Evolutionary conservation across 1,139 yeast species (phyloP), one percentile per base, ranked within the genome.

Genomic region (Debaryomyces udenii): DNA sequence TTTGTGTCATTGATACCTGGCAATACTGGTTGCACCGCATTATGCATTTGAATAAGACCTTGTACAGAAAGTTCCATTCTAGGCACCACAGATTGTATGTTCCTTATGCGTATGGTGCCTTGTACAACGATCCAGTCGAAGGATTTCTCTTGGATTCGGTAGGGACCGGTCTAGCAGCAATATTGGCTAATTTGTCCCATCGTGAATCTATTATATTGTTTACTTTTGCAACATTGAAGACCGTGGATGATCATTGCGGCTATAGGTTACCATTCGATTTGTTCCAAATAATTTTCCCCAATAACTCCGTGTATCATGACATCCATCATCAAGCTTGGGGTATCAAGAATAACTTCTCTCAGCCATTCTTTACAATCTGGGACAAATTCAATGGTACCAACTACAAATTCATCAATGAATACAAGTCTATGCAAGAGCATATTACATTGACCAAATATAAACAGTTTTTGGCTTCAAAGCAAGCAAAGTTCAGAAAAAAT

Each of bases 221-320:
- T 66, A 83, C 93, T 3, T 88, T 93, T 62, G 87, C 96, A 11
- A 93, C 99, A 4, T 66, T 93, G 77, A 93, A 93, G 66, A 93
- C 99, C 1, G 96, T 93, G 39, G 99, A 93, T 62, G 99, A 93
- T 63, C 99, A 93, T 64, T 93, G 98, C 64, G 99, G 99, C 14
- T 93, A 91, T 64, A 81, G 90, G 35, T 70, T 93, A 44, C 99
- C 98, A 13, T 86, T 70, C 62, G 99, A 93, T 62, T 81, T 91
- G 26, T 86, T 93, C 72, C 99, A 93, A 68, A 60, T 81, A 31
- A 43, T 91, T 11, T 93, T 93, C 76, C 98, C 98, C 47, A 93
- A 93, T 68, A 91, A 93, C 57, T 88, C 98, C 9, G 86, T 90
- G 29, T 93, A 90, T 63, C 99, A 93, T 60, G 99, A 93, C 65